Evolutionary conservation across 768 basidiomycete species (phyloP).

Genomic region (Leccinum longicurvipes): DNA sequence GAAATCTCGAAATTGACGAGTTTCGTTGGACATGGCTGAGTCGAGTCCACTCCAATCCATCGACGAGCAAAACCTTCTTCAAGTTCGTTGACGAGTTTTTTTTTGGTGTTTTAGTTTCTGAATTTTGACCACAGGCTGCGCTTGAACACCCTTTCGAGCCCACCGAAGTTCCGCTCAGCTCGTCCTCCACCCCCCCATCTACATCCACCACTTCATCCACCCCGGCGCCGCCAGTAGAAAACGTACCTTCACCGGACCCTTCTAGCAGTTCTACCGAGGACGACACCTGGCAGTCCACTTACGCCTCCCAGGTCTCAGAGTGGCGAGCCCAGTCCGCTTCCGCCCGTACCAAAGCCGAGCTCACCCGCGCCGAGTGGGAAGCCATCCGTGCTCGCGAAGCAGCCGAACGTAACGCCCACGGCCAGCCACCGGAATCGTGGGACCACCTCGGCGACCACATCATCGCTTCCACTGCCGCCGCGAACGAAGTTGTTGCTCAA

Average conservation of each 20-base stretch:
- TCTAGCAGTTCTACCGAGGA: constrained; percentile 29
- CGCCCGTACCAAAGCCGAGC: constrained; percentile 72
- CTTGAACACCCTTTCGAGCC: constrained; percentile 28
- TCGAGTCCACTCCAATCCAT: constrained; percentile 19
- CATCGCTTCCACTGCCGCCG: constrained; percentile 18
- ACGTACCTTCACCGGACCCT: background rate
- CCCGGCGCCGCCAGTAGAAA: background rate
- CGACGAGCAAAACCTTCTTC: constrained; percentile 24
- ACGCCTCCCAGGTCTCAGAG: constrained; percentile 61
- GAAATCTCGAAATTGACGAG: background rate
- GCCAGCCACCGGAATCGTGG: constrained; percentile 19
- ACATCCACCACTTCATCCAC: background rate
- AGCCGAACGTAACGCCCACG: constrained; percentile 41
- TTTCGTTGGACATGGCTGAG: constrained; percentile 23
- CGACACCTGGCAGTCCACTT: constrained; percentile 62
- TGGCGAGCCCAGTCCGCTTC: constrained; percentile 76
- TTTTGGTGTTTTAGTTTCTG: background rate
- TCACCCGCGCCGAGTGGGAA: constrained; percentile 71
- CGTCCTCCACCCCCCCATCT: background rate
- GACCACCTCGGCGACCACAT: constrained; percentile 29
- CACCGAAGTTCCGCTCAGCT: constrained; percentile 16
- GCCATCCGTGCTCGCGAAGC: constrained; percentile 44
- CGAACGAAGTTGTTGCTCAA: constrained; percentile 13
- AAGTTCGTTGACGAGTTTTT: constrained; percentile 10
- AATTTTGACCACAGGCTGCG: constrained; percentile 15